phyloP scores from a whole-genome alignment of 2,329 filamentous ascomycete species.

The Aspergillus persii region DNA sequence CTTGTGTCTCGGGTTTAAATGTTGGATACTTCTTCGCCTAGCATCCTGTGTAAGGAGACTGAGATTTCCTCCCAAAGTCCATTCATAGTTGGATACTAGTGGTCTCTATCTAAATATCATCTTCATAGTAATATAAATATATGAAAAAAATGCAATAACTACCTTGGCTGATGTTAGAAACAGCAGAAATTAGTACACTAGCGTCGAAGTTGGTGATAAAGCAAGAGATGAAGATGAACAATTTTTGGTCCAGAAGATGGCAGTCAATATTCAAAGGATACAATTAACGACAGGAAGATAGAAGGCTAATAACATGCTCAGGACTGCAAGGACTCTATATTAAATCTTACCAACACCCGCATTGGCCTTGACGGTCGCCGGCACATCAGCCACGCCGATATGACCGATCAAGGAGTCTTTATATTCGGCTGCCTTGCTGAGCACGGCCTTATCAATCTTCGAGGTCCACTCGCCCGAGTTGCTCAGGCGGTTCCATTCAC shows the following conservation, averaged over 20 bases:
- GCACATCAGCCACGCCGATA: slow-evolving; percentile 12
- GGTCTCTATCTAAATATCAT: too few species aligned
- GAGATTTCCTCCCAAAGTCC: too few species aligned
- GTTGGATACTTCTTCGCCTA: too few species aligned
- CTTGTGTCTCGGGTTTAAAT: too few species aligned
- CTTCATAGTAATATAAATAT: too few species aligned
- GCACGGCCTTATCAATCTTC: slow-evolving; percentile 5
- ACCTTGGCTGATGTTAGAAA: too few species aligned
- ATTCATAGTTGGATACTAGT: too few species aligned
- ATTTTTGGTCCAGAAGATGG: neutral
- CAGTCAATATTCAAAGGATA: neutral
- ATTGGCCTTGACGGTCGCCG: slow-evolving; percentile 13
- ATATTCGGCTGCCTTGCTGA: slow-evolving; percentile 5
- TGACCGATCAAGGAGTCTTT: slow-evolving; percentile 5
- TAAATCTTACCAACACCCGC: slow-evolving; percentile 14
- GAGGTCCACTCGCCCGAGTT: slow-evolving; percentile 8
- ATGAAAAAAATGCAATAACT: too few species aligned
- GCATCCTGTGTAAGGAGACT: too few species aligned
- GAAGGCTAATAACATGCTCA: neutral
- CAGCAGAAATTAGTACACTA: too few species aligned
- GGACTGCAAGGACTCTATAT: neutral
- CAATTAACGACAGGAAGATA: neutral
- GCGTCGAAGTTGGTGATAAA: neutral
- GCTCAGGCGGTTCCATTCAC: slow-evolving; percentile 12
- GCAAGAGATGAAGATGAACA: neutral